These are phyloP conservation scores for Dactylorhiza incarnata DNA, from an alignment of 106 monocot species.

Conservation along the genomic window DNA sequence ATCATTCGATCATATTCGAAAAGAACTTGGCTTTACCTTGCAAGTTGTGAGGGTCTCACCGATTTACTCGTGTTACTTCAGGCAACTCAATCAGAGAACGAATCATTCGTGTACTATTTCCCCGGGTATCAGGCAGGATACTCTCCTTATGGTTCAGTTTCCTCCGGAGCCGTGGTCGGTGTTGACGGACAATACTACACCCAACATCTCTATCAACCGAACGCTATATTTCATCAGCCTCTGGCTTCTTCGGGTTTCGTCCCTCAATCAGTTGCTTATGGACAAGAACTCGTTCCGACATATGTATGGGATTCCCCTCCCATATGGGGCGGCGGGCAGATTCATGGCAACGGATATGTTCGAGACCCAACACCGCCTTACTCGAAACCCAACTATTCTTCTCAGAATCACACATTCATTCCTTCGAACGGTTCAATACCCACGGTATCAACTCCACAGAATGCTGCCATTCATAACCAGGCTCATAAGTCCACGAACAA, in stretches of 20 bases:
- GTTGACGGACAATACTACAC: slow-evolving; percentile 61
- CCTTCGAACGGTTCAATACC: slow-evolving; percentile 19
- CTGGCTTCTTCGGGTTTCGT: slow-evolving; percentile 38
- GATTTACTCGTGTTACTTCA: slow-evolving; percentile 30
- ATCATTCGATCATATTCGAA: neutral
- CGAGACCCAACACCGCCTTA: slow-evolving; percentile 22
- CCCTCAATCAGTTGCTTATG: slow-evolving; percentile 52
- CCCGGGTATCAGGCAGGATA: slow-evolving; percentile 55
- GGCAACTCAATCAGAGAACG: slow-evolving; percentile 50
- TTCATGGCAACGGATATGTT: slow-evolving; percentile 17
- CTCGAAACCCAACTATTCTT: slow-evolving; percentile 26
- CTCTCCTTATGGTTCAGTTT: slow-evolving; percentile 28
- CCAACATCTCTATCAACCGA: slow-evolving; percentile 41
- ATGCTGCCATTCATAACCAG: slow-evolving; percentile 18
- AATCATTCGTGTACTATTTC: slow-evolving; percentile 48
- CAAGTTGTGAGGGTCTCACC: neutral
- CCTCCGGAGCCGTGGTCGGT: slow-evolving; percentile 33
- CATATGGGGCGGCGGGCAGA: slow-evolving; percentile 21
- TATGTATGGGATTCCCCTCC: slow-evolving; percentile 50
- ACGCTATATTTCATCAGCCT: slow-evolving; percentile 28
- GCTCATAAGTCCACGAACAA: slow-evolving; percentile 37
- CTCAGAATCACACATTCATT: slow-evolving; percentile 16
- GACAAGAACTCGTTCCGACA: slow-evolving; percentile 37
- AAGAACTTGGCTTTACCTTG: neutral
- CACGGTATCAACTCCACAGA: slow-evolving; percentile 17